Percentiles rank a stretch among this genome's conserved stretches.
phyloP scores from a whole-genome alignment of 2,329 filamentous ascomycete genomes.

The Fusarium brevicatenulatum region DNA sequence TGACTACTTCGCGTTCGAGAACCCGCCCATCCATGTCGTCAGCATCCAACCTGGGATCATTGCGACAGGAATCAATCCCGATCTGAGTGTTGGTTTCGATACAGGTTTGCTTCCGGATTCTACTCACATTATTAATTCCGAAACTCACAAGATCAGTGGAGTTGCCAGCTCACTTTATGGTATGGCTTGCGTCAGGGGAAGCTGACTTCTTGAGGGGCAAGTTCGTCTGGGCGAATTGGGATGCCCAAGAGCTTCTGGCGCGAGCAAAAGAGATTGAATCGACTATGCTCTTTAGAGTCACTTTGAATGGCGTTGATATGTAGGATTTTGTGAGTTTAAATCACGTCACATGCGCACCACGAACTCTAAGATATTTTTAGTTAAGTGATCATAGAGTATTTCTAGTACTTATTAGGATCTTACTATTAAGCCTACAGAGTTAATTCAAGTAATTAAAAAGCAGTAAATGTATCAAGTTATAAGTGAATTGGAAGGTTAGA shows the following conservation, averaged over 20 bases:
- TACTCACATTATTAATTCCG: rapidly evolving
- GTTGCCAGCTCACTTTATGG: constrained; percentile 14
- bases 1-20: constrained; percentile 49
- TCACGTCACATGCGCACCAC: rapidly evolving
- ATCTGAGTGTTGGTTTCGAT: neutral
- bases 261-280: neutral
- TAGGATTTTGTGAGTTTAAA: neutral
- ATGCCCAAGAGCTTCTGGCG: neutral
- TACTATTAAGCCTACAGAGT: no score
- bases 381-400: neutral
- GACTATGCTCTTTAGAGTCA: neutral
- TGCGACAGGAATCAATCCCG: constrained; percentile 48
- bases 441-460: no score
- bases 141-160: neutral
- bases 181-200: constrained; percentile 3
- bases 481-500: no score
- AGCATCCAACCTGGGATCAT: constrained; percentile 55
- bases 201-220: neutral
- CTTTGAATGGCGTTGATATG: neutral
- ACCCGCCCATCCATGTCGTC: constrained; percentile 51
- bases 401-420: no score
- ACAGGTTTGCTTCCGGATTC: neutral
- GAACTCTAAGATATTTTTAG: no score
- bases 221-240: constrained; percentile 13
- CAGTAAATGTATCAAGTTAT: no score